Conservation (phyloP, 192 early-diverging fungal genomes). For the Coemansia asiatica region DNA sequence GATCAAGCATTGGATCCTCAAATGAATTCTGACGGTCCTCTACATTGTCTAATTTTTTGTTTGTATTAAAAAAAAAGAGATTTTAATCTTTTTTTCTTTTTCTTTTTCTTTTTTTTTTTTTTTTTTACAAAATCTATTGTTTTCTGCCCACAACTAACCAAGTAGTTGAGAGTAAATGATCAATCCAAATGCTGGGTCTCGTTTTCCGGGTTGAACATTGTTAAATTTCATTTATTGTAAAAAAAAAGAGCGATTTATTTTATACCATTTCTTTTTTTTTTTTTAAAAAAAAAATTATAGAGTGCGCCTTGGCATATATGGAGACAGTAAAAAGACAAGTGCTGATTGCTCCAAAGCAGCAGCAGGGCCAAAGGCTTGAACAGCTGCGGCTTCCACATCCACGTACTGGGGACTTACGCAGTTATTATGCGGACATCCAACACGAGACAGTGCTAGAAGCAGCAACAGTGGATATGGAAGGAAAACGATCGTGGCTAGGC, state of each 20-base stretch:
- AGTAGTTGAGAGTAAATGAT: not conserved
- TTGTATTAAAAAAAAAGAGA: not conserved
- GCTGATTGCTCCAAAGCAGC: constrained; percentile 23
- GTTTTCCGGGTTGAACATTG: no score
- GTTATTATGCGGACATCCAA: constrained; percentile 31
- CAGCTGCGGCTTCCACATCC: constrained; percentile 40
- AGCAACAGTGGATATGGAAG: constrained; percentile 28
- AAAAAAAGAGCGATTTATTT: no score
- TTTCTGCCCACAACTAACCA: not conserved
- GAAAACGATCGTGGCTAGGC: constrained; percentile 42
- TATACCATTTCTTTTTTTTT: no score
- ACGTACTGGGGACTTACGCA: constrained; percentile 18
- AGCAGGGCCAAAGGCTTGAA: constrained; percentile 18
- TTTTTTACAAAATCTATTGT: constrained; percentile 1
- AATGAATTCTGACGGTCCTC: constrained; percentile 2
- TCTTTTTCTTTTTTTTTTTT: not conserved
- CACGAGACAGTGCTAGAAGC: constrained; percentile 31
- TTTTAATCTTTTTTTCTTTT: not conserved
- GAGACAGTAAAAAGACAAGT: constrained; percentile 9
- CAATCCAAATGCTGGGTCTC: not conserved
- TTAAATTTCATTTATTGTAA: no score
- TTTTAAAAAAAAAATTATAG: not conserved
- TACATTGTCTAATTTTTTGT: not conserved
- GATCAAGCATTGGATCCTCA: constrained; percentile 38
- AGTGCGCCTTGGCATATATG: not conserved